These are phyloP conservation scores for Coelastrella sp. DNA, from an alignment of 139 green algal genomes.

Conservation along the genomic window DNA sequence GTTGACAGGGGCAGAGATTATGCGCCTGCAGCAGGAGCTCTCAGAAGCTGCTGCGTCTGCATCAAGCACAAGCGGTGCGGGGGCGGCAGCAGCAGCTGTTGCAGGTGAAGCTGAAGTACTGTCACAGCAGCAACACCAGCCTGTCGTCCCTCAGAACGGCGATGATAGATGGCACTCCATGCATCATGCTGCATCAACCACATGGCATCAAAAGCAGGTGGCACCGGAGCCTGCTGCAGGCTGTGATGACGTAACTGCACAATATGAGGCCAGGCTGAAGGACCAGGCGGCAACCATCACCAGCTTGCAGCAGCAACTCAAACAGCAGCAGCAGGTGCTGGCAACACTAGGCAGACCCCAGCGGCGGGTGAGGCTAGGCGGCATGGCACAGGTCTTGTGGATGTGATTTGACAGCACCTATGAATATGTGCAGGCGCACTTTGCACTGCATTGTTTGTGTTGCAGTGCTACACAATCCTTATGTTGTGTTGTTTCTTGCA, in stretches of 20 bases:
- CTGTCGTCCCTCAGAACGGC: neutral
- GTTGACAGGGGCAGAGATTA: slow-evolving; percentile 26
- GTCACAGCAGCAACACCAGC: neutral
- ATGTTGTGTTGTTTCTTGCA: too few species aligned
- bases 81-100: neutral
- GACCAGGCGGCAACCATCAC: slow-evolving; percentile 37
- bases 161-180: slow-evolving; percentile 13
- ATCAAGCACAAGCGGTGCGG: neutral
- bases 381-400: neutral
- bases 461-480: neutral
- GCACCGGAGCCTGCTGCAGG: neutral
- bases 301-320: slow-evolving; percentile 43
- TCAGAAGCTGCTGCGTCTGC: slow-evolving; percentile 31
- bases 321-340: slow-evolving; percentile 43
- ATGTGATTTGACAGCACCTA: too few species aligned
- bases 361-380: neutral
- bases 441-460: too few species aligned
- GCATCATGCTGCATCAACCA: slow-evolving; percentile 21
- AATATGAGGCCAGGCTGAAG: slow-evolving; percentile 28
- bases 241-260: neutral
- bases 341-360: slow-evolving; percentile 10
- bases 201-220: neutral
- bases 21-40: slow-evolving; percentile 38
- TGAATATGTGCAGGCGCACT: too few species aligned
- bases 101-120: neutral